Base-by-base conservation (phyloP, 345 rosid genomes). In the Aquilaria malaccensis region DNA sequence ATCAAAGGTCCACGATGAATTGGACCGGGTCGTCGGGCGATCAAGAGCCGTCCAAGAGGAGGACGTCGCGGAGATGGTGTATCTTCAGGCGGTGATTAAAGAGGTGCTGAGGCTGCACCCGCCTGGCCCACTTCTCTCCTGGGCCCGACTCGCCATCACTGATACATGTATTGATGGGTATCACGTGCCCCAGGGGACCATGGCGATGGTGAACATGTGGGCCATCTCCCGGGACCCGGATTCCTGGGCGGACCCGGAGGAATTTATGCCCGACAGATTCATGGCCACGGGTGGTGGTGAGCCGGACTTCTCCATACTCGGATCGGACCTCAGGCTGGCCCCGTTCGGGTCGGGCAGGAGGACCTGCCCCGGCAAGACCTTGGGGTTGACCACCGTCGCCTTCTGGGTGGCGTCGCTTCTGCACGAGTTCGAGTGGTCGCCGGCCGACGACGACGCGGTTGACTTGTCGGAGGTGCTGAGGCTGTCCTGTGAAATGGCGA, bases 131-230 rank as follows among this genome's bases (percentile, higher is more conserved):
- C 84, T 91, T 5, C 80, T 91, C 1, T 91, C 97, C 4, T 91
- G 97, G 97, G 89, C 97, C 74, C 83, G 97, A 4, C 71, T 88
- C 43, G 86, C 97, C 66, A 84, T 79, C 70, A 74, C 86, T 2
- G 91, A 88, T 72, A 79, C 96, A 55, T 72, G 72, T n/a, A 70
- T 86, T 29, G 96, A 83, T 62, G 96, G 96, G 54, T 65, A 80
- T 75, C 74, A 74, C 79, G 88, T 91, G 79, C 96, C 97, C 2
- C 37, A 45, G n/a, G 91, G 97, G 70, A 91, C 97, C 74, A 91
- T 94, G 0, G 94, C 96, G 2, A 88, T 88, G 94, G 96, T 91
- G 59, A 91, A 91, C 73, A 91, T 91, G 97, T 91, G 97, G 97
- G 97, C 97, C 77, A 86, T 91, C 22, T 65, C 83, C 3, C 70